Conservation (phyloP, 1,139 yeast genomes). For the Debaryomyces subglobosus region DNA sequence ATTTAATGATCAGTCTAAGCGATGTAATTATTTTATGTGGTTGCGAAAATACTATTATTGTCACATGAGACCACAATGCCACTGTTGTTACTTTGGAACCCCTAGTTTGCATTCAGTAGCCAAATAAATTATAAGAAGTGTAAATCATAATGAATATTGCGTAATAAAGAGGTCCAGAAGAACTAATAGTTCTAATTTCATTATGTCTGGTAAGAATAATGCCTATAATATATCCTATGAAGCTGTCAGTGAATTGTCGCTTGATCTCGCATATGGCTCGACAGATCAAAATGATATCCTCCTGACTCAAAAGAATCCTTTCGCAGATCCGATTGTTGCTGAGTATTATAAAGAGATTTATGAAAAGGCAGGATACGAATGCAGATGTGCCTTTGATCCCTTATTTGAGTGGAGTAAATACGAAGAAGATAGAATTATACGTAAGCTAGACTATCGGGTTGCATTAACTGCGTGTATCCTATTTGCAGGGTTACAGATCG, state of each 20-base stretch:
- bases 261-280: not conserved
- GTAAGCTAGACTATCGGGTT: constrained; percentile 49
- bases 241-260: not conserved
- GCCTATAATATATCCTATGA: not conserved
- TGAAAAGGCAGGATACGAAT: constrained; percentile 47
- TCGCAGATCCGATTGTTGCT: constrained; percentile 34
- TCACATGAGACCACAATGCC: not conserved
- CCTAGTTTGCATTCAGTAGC: not conserved
- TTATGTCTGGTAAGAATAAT: not conserved
- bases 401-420: constrained; percentile 45
- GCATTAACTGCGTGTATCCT: constrained; percentile 51
- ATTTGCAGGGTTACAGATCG: constrained; percentile 56
- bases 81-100: not conserved
- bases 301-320: not conserved
- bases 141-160: not conserved
- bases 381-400: constrained; percentile 48
- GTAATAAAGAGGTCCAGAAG: not conserved
- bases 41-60: not conserved
- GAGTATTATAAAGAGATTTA: constrained; percentile 42
- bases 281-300: not conserved
- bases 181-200: not conserved
- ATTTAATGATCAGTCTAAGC: not conserved
- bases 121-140: not conserved
- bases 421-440: constrained; percentile 43
- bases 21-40: not conserved